phyloP scores from a whole-genome alignment of 768 basidiomycete genomes.

The Astraeus odoratus region DNA sequence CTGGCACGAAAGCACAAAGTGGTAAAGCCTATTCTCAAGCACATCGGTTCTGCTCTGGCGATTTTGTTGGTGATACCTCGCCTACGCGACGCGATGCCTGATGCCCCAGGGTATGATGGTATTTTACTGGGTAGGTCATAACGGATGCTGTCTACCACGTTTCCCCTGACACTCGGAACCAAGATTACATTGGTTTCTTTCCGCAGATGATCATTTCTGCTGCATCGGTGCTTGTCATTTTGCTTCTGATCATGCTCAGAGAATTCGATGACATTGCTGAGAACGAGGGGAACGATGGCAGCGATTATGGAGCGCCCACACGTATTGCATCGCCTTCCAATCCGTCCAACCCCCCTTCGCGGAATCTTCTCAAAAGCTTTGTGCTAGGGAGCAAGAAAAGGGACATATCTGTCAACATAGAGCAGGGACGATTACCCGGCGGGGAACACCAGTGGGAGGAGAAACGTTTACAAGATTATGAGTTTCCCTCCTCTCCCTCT shows the following conservation, averaged over 20 bases:
- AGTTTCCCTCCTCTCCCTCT: slow-evolving; percentile 32
- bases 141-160: neutral
- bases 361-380: slow-evolving; percentile 7
- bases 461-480: slow-evolving; percentile 28
- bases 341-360: slow-evolving; percentile 4
- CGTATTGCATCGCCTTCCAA: too few relatives aligned
- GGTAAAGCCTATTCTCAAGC: slow-evolving; percentile 27
- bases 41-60: slow-evolving; percentile 33
- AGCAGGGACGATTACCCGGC: slow-evolving; percentile 33
- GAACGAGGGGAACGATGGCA: neutral
- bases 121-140: slow-evolving; percentile 35
- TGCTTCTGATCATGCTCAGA: slow-evolving; percentile 36
- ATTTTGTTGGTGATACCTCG: slow-evolving; percentile 44
- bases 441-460: slow-evolving; percentile 32
- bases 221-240: slow-evolving; percentile 33
- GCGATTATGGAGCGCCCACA: slow-evolving; percentile 24
- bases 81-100: slow-evolving; percentile 49
- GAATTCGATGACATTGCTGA: slow-evolving; percentile 22
- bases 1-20: slow-evolving; percentile 33
- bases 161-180: neutral
- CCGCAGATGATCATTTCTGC: slow-evolving; percentile 49
- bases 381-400: slow-evolving; percentile 24
- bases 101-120: slow-evolving; percentile 47
- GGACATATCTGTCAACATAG: slow-evolving; percentile 28
- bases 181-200: slow-evolving; percentile 52